Evolutionary conservation across 2,329 filamentous ascomycete species (phyloP).

Genomic region (Colletotrichum sp.): DNA sequence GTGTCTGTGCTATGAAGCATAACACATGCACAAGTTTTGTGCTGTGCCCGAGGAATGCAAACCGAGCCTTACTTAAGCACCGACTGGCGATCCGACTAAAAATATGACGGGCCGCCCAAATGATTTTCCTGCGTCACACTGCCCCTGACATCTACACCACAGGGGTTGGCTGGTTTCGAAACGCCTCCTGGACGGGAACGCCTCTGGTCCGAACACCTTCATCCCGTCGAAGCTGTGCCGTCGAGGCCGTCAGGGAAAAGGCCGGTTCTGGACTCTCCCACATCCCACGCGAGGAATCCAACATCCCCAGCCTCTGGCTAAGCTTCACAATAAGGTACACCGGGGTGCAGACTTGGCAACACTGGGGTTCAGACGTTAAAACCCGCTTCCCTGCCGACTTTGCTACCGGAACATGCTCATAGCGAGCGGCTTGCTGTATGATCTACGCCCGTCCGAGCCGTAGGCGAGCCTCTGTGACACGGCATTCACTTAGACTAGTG

Average conservation of each 20-base stretch:
- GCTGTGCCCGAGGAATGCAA: neutral
- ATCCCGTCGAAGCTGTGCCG: neutral
- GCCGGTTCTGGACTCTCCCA: constrained; percentile 1
- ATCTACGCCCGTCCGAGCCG: constrained; percentile 8
- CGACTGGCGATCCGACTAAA: neutral
- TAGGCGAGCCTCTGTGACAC: neutral
- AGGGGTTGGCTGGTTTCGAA: constrained; percentile 18
- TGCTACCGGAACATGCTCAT: constrained; percentile 19
- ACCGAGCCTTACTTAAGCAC: neutral
- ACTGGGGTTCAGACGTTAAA: neutral
- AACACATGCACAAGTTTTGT: neutral
- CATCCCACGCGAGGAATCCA: neutral
- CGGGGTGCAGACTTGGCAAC: constrained; percentile 18
- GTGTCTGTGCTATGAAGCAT: neutral
- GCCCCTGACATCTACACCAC: neutral
- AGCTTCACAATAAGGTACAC: constrained; percentile 20
- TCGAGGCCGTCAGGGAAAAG: neutral
- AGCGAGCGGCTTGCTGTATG: constrained; percentile 15
- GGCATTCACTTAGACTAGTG: constrained; percentile 13
- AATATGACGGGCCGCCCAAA: constrained; percentile 3
- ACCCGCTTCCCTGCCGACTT: constrained; percentile 6
- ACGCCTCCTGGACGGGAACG: constrained; percentile 13
- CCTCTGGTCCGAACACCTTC: constrained; percentile 16
- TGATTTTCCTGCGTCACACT: neutral
- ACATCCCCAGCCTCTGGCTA: neutral